phyloP scores from a whole-genome alignment of 257 asterid species.

The Dorcoceras hygrometricum region DNA sequence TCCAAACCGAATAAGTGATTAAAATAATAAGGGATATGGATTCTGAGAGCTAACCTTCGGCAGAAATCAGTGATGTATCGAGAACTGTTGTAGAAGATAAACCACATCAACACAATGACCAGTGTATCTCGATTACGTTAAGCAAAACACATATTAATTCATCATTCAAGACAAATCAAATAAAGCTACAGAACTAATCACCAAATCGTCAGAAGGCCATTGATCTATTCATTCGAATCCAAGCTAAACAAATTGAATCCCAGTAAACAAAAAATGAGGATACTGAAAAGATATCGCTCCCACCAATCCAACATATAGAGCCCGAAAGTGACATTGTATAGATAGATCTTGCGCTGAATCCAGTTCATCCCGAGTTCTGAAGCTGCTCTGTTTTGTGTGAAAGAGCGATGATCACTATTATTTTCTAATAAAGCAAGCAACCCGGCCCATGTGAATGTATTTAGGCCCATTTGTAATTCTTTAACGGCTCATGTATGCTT shows the following conservation, averaged over 20 bases:
- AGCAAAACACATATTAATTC: constrained; percentile 27
- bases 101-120: constrained; percentile 73
- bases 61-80: constrained; percentile 46
- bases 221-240: background rate
- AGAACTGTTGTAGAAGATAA: constrained; percentile 58
- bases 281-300: constrained; percentile 87
- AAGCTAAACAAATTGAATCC: constrained; percentile 16
- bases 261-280: constrained; percentile 33
- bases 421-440: too few species aligned
- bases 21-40: background rate
- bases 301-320: constrained; percentile 90
- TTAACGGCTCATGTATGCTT: too few species aligned
- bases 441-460: too few species aligned
- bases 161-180: constrained; percentile 1
- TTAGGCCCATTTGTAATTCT: too few species aligned
- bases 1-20: constrained; percentile 6
- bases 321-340: constrained; percentile 83
- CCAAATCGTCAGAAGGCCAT: background rate
- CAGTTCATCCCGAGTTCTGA: constrained; percentile 46
- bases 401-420: too few species aligned
- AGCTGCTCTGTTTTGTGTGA: background rate
- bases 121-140: constrained; percentile 49
- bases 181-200: background rate
- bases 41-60: constrained; percentile 38
- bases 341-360: constrained; percentile 75